Evolutionary conservation across 495 filamentous ascomycete genomes (phyloP), one percentile per base, ranked within the genome.

Genomic region (Hamigera avellanea): DNA sequence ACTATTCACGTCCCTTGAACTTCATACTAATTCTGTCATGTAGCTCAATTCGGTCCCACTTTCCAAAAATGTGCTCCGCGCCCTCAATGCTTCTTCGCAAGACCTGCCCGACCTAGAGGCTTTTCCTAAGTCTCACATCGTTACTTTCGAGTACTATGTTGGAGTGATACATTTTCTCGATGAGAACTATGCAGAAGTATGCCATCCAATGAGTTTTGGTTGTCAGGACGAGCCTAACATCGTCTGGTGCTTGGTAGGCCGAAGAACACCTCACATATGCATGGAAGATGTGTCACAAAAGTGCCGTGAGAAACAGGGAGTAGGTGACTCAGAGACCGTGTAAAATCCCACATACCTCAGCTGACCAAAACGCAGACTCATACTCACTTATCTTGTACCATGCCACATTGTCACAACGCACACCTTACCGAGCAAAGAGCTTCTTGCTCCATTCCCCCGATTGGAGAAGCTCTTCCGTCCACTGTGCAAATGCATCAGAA

Each of bases 91-190:
- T 5, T 74, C 76, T 19, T 67, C 69, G 13, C 65, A 64, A 8
- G 93, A 98, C 46, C 78, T 95, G 54, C 91, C 93, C 1, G 52
- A 67, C 0, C 59, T 93, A 14, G 64, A 73, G 2, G 59, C 61
- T 6, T 95, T 89, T 52, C 91, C 91, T 1, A 83, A 79, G 39
- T 77, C 86, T 0, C 89, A 98, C 43, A 79, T 82, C 31, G 87
- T 95, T n/a, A 95, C 91, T 1, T 96, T 93, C 62, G 82, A 87
- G 49, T 98, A 95, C 58, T 95, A 94, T 50, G 69, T 84, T 46
- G 91, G 93, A 12, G 81, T 96, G 12, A 75, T 96, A 15, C 62
- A 73, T 34, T 96, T 96, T 54, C 57, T 98, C 8, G 87, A 95
- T 41, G 93, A 96, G 54, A 80, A 95, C 42, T 98, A 98, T 46